Base-by-base conservation (phyloP, 179 eudicot genomes). In the Beta lomatogona region DNA sequence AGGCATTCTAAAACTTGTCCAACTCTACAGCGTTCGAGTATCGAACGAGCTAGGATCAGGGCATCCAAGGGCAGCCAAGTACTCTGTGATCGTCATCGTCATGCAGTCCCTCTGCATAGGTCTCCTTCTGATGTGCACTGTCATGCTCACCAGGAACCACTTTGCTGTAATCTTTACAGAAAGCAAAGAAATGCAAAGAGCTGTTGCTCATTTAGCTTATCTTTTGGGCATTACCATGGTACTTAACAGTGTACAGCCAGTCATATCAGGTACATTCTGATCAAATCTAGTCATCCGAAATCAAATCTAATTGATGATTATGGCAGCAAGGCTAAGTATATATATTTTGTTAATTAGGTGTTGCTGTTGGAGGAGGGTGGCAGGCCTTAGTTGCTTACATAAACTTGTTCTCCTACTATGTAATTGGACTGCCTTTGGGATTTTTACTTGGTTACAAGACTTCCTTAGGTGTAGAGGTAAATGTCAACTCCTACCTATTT, bases 321-420 rank as follows among this genome's bases (percentile, higher is more conserved):
- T 59, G 9, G 46, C 36, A 14, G 15, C 10, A n/a, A 6, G 18
- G 13, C 9, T 53, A 8, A 73, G 19, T 8, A 72, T n/a, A 14
- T 36, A 0, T 36, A 28, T 73, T 10, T 22, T 15, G 41, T 55
- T 28, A 28, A 83, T 44, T 82, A 94, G 98, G 99, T 54, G 99
- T 95, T 63, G 99, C 99, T 57, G 90, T 95, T 53, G 99, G 99
- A 71, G 98, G 98, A 82, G 99, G 99, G 45, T 95, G 98, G 99
- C 99, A 95, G 64, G 98, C 85, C 12, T 77, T 92, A 54, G 95
- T 95, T 78, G 98, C 98, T 77, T 94, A 89, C 68, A 90, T 95
- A 54, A 95, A 95, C 81, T 79, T 95, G 86, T 85, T 87, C n/a
- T 95, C 98, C 81, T 95, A 95, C 84, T 95, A 95, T 82, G 80